Evolutionary conservation across 106 monocot species (phyloP).

Genomic region (Platanthera guangdongensis): DNA sequence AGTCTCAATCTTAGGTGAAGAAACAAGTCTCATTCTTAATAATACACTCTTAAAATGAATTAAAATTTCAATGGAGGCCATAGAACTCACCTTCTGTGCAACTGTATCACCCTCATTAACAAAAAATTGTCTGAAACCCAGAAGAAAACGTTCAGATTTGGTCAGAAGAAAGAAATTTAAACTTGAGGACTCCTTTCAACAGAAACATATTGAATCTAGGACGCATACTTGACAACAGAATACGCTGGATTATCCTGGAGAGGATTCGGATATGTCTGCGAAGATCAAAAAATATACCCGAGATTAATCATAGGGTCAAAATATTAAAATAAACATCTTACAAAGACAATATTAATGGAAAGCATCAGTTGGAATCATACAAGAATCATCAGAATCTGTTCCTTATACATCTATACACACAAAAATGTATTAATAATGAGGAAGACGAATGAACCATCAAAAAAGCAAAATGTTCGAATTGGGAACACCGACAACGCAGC

Average conservation of each 20-base stretch:
- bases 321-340: neutral
- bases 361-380: neutral
- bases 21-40: neutral
- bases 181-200: neutral
- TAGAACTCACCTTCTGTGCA: slow-evolving; percentile 44
- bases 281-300: neutral
- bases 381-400: neutral
- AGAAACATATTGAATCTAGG: neutral
- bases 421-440: too few relatives aligned
- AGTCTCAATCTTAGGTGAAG: neutral
- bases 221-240: slow-evolving; percentile 82
- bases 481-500: too few relatives aligned
- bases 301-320: neutral
- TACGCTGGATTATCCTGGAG: slow-evolving; percentile 87
- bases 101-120: slow-evolving; percentile 77
- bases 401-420: neutral
- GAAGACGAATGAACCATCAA: too few relatives aligned
- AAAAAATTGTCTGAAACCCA: slow-evolving; percentile 66
- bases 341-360: neutral
- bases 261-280: slow-evolving; percentile 77
- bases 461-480: too few relatives aligned
- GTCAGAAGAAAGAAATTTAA: neutral
- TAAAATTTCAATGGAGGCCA: slow-evolving; percentile 6
- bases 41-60: neutral
- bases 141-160: neutral